Evolutionary conservation across 2,329 filamentous ascomycete genomes (phyloP), one percentile per base, ranked within the genome.

Genomic region (Ceratocystis eucalypticola): DNA sequence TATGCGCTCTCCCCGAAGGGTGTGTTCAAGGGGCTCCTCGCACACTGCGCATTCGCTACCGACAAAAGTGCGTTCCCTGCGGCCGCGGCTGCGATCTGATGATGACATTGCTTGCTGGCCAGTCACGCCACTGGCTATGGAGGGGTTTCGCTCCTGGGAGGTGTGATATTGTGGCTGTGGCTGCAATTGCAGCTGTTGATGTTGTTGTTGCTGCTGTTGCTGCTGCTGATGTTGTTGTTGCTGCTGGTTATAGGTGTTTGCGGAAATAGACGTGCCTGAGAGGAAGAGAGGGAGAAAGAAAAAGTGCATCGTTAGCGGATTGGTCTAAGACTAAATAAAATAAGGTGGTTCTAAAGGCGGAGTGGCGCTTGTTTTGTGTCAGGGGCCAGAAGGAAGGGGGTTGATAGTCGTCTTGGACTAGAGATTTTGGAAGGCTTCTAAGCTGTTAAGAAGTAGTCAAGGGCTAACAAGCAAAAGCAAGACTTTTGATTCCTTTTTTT

Each of bases 1-100:
- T 69, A 99, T 91, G 70, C 91, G 86, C 78, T 99, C 94, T 68
- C 94, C 94, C 63, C 89, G 88, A 61, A 99, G 81, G 2, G 91
- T 99, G 75, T 97, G 93, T 76, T 97, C 94, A 69, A 99, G 79
- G 2, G 92, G 92, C 77, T 99, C 94, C 75, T 99, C 94, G 74
- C 94, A 99, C 17, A 96, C 92, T 63, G 92, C 89, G 77, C 94
- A 99, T 78, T 95, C 89, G 74, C 86, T 91, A 59, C 94, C 94
- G 65, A 97, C 89, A 77, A 96, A 97, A 1, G 93, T 99, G 74
- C 94, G 84, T 77, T 97, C 93, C 73, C 92, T 84, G 73, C 94
- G 84, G 70, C 86, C 87, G 70, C 91, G 87, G 72, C 84, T 87
- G 72, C 90, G 83, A 73, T 96, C 91, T 64, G 88, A 72, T 59